Conservation (phyloP, 1,284 basidiomycete genomes). For the Phlebopus sp. region DNA sequence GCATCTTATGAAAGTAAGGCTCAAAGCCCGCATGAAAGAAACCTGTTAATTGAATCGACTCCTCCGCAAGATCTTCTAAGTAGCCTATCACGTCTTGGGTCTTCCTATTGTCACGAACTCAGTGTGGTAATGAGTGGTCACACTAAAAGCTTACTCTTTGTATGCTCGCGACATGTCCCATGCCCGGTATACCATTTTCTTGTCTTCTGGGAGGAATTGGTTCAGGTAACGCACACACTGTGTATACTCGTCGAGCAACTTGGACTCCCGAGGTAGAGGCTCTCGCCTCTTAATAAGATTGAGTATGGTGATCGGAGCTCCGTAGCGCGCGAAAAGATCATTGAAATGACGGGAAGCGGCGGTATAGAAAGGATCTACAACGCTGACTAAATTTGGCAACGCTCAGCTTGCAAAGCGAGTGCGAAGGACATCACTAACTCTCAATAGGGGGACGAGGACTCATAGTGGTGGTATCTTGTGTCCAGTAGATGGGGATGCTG, state of each 20-base stretch:
- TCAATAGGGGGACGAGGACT: constrained; percentile 93
- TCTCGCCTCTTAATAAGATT: constrained; percentile 91
- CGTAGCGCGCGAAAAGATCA: constrained; percentile 88
- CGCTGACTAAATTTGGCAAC: constrained; percentile 65
- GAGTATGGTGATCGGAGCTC: constrained; percentile 88
- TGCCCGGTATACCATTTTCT: constrained; percentile 88
- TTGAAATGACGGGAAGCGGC: constrained; percentile 95
- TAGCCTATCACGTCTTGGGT: constrained; percentile 96
- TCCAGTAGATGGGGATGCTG: constrained; percentile 96
- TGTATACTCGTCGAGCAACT: constrained; percentile 88
- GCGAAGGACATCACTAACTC: constrained; percentile 50
- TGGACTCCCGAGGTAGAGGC: constrained; percentile 87
- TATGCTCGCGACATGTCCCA: constrained; percentile 97
- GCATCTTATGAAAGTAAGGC: constrained; percentile 66
- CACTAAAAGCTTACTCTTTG: constrained; percentile 63
- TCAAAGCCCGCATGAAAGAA: constrained; percentile 93
- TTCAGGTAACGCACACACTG: constrained; percentile 94
- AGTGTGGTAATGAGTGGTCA: constrained; percentile 1
- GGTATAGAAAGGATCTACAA: constrained; percentile 94
- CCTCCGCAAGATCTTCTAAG: constrained; percentile 93
- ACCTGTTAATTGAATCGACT: constrained; percentile 86
- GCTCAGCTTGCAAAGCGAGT: constrained; percentile 4
- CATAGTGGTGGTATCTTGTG: constrained; percentile 90
- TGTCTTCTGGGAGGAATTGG: constrained; percentile 86
- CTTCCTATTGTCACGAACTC: constrained; percentile 52